These are phyloP conservation scores for Pythium rhizo-oryzae DNA, from an alignment of 352 stramenopile species.

Conservation along the genomic window DNA sequence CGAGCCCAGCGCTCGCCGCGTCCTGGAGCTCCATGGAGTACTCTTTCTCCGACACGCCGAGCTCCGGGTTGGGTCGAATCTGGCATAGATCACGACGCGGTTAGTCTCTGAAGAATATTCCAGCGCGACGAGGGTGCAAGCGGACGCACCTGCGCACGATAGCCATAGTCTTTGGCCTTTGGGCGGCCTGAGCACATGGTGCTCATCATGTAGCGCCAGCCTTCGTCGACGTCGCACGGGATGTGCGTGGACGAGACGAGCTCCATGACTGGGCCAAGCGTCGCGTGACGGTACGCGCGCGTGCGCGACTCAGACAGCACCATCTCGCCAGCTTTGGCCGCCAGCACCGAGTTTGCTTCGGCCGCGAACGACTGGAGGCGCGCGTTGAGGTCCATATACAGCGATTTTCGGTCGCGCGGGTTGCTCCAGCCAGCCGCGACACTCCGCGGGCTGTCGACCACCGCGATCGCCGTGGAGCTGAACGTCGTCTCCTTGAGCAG, in stretches of 20 bases:
- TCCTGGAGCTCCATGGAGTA: slow-evolving; percentile 5
- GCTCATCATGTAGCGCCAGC: not conserved
- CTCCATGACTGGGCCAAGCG: slow-evolving; percentile 1
- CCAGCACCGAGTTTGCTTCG: not conserved
- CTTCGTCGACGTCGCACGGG: slow-evolving; percentile 7
- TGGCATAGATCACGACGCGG: not conserved
- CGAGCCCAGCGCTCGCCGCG: not conserved
- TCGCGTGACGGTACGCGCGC: not conserved
- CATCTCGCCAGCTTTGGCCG: not conserved
- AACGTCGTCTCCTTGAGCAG: slow-evolving; percentile 1
- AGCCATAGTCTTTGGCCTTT: no score
- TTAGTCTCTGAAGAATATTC: no score
- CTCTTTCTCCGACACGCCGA: slow-evolving; percentile 4
- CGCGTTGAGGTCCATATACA: not conserved
- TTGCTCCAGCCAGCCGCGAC: not conserved
- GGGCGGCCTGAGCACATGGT: not conserved
- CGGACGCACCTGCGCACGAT: not conserved
- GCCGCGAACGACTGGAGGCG: slow-evolving; percentile 1
- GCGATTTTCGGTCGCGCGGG: not conserved
- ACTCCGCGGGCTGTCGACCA: no score
- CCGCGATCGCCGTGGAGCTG: no score
- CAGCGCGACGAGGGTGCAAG: no score
- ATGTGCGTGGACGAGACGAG: slow-evolving; percentile 1
- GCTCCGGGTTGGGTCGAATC: not conserved
- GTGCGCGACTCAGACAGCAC: not conserved